phyloP scores from a whole-genome alignment of 164 flowering plant species.

The Magnolia officinalis region DNA sequence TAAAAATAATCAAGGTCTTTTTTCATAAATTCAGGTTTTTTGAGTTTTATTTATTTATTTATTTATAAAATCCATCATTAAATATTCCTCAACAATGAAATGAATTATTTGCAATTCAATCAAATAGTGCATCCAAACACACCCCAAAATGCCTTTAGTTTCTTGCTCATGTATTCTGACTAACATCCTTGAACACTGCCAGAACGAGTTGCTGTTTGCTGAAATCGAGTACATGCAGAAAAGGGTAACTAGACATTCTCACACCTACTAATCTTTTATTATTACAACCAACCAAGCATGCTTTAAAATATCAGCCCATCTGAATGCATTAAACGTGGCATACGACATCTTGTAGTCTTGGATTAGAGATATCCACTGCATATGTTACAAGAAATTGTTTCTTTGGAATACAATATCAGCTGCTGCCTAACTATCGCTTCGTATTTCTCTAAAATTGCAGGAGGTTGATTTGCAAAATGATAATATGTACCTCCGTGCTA shows the following conservation, averaged over 20 bases:
- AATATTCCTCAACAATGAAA: no score
- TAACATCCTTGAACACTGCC: constrained; percentile 16
- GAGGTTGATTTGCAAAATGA: constrained; percentile 79
- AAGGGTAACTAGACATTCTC: constrained; percentile 45
- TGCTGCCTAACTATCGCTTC: background rate
- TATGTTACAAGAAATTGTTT: no score
- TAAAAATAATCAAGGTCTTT: no score
- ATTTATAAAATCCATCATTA: no score
- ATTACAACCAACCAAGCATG: no score
- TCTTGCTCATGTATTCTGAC: background rate
- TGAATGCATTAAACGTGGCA: background rate
- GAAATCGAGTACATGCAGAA: constrained; percentile 92
- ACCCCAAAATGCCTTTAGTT: background rate
- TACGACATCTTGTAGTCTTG: background rate
- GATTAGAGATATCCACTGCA: no score
- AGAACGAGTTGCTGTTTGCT: constrained; percentile 81
- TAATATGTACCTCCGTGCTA: constrained; percentile 81
- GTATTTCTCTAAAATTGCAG: constrained; percentile 33
- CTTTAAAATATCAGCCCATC: background rate
- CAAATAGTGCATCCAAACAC: no score
- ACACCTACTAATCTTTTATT: background rate
- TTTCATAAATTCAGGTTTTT: no score
- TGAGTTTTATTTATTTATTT: no score
- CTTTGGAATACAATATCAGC: background rate
- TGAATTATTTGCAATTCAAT: no score